Conservation (phyloP, 208 protist species). For the Crithidia brevicula region DNA sequence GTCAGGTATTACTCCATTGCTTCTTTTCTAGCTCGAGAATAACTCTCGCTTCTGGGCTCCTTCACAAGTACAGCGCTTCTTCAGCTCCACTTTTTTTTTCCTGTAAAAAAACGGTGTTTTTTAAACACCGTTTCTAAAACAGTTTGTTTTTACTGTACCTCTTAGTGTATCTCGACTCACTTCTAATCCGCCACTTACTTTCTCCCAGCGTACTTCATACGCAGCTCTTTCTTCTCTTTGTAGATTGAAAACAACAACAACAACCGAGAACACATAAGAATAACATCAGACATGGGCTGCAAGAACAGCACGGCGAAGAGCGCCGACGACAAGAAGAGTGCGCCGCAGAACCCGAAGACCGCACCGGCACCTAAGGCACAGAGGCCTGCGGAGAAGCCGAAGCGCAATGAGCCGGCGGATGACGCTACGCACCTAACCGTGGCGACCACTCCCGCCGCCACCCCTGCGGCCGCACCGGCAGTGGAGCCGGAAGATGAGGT, state of each 20-base stretch:
- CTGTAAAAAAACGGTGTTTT: too few species aligned
- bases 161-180: too few species aligned
- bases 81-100: too few species aligned
- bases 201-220: too few species aligned
- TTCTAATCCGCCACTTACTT: too few species aligned
- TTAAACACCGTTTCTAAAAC: too few species aligned
- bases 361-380: conserved; percentile 1
- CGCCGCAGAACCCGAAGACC: neutral
- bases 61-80: too few species aligned
- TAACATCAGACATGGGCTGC: conserved; percentile 52
- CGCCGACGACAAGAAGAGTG: conserved; percentile 18
- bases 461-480: neutral
- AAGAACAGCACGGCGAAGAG: conserved; percentile 39
- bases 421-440: conserved; percentile 3
- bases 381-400: conserved; percentile 8
- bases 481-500: conserved; percentile 6
- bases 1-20: too few species aligned
- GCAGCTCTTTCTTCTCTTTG: too few species aligned
- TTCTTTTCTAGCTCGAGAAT: too few species aligned
- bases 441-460: neutral
- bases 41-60: too few species aligned
- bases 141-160: too few species aligned
- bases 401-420: neutral
- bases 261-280: neutral
- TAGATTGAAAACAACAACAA: neutral